A percentile compares a stretch with the other conserved stretches of the same genome.
Evolutionary conservation across 495 filamentous ascomycete genomes (phyloP).

Genomic region (Aspergillus diversus): DNA sequence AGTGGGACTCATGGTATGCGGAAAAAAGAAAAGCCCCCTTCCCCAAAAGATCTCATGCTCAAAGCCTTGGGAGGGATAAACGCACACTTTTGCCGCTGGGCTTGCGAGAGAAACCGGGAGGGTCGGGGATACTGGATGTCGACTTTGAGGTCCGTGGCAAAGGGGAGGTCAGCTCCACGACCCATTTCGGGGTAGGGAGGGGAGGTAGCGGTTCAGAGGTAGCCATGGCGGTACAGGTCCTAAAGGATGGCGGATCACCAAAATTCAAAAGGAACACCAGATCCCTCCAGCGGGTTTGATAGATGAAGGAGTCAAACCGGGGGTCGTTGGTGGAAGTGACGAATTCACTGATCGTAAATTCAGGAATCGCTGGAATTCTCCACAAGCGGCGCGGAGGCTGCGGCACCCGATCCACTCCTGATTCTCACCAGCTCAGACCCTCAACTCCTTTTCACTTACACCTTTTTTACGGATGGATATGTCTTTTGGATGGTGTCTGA

Average conservation of each 20-base stretch:
- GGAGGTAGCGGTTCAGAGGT: conserved; percentile 40
- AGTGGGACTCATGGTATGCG: background rate
- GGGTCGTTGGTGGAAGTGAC: background rate
- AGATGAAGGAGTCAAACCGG: background rate
- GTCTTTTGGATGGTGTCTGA: background rate
- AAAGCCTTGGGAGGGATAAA: background rate
- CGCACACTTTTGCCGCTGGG: conserved; percentile 44
- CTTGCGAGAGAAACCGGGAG: conserved; percentile 76
- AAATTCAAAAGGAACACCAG: background rate
- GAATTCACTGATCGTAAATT: conserved; percentile 15
- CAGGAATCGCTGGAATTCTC: conserved; percentile 25
- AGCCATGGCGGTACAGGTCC: conserved; percentile 25
- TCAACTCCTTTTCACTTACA: background rate
- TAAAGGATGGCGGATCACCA: background rate
- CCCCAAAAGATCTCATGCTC: background rate
- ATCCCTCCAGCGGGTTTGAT: background rate
- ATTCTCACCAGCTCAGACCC: conserved; percentile 28
- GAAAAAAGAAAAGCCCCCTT: background rate
- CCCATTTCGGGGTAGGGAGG: conserved; percentile 76
- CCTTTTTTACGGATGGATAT: background rate
- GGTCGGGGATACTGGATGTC: conserved; percentile 71
- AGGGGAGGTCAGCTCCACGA: conserved; percentile 70
- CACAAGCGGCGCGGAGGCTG: conserved; percentile 32
- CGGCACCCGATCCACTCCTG: conserved; percentile 33
- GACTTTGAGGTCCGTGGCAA: conserved; percentile 61